Evolutionary conservation across 208 protist species (phyloP), one percentile per base, ranked within the genome.

Genomic region (Wallacemonas collosoma): DNA sequence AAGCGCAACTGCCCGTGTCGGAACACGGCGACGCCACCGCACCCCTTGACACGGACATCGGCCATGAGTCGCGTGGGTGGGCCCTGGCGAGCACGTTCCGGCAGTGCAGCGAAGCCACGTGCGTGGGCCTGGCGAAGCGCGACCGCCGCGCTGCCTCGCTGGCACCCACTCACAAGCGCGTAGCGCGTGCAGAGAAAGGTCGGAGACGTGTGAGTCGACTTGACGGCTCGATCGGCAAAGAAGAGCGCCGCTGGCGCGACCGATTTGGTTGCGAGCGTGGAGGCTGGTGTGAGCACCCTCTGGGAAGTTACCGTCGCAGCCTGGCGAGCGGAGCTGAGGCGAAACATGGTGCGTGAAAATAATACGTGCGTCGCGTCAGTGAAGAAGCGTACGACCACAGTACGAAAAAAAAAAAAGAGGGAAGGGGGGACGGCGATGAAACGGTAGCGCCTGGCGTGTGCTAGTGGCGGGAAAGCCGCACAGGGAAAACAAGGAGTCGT

Each of bases 221-320:
- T 95, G 40, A 93, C 90, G 0, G 90, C 90, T 57, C 90, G 85
- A 66, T 95, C 87, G 11, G 87, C 85, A 61, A 95, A 88, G 72
- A 80, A 82, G 1, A 95, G 82, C 9, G 71, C 68, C 8, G 75
- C 78, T 40, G 68, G 60, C 8, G 39, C 15, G 48, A 14, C 45
- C 17, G 26, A 26, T 3, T 8, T 65, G 60, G 41, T 65, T 1
- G 43, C 12, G n/a, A 65, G 15, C 1, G 60, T 65, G 12, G 60
- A 35, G 41, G 36, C 26, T 26, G 26, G 6, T 4, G 50, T 14
- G 12, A 8, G 43, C 4, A 4, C 40, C 12, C 3, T 41, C n/a
- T 65, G 60, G 9, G 60, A 8, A 0, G 56, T 26, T 11, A 55
- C 68, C 6, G 12, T 12, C 8, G 47, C 68, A 35, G 55, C 56